These are phyloP conservation scores for Miamiensis avidus DNA, from an alignment of 169 alveolate genomes.

Conservation along the genomic window DNA sequence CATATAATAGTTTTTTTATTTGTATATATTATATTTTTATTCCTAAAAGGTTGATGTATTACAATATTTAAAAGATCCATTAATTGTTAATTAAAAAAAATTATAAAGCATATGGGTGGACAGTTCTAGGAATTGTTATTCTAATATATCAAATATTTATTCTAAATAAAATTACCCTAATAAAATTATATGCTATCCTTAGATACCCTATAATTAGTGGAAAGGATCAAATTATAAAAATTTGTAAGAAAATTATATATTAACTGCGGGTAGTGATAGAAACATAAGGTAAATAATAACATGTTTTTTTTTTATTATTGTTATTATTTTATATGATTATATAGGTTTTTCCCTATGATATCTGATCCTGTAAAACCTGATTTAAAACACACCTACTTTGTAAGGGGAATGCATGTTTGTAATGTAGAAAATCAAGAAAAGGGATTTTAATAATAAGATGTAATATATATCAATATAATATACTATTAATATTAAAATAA, in stretches of 20 bases:
- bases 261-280: constrained; percentile 24
- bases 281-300: background rate
- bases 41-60: constrained; percentile 13
- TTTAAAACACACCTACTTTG: no score
- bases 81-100: constrained; percentile 1
- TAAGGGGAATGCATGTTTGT: constrained; percentile 24
- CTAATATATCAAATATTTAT: constrained; percentile 3
- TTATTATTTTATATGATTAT: no score
- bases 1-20: no score
- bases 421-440: constrained; percentile 10
- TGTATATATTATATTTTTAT: background rate
- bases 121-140: constrained; percentile 1
- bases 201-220: background rate
- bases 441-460: background rate
- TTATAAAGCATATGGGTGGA: constrained; percentile 14
- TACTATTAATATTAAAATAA: no score
- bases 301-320: background rate
- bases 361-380: constrained; percentile 3
- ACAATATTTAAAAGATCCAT: constrained; percentile 19
- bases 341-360: constrained; percentile 3
- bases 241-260: background rate
- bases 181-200: constrained; percentile 14
- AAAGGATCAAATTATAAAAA: background rate
- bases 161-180: background rate
- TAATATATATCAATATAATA: no score